phyloP scores from a whole-genome alignment of 73 alveolate genomes.

The Durusdinium trenchii region DNA sequence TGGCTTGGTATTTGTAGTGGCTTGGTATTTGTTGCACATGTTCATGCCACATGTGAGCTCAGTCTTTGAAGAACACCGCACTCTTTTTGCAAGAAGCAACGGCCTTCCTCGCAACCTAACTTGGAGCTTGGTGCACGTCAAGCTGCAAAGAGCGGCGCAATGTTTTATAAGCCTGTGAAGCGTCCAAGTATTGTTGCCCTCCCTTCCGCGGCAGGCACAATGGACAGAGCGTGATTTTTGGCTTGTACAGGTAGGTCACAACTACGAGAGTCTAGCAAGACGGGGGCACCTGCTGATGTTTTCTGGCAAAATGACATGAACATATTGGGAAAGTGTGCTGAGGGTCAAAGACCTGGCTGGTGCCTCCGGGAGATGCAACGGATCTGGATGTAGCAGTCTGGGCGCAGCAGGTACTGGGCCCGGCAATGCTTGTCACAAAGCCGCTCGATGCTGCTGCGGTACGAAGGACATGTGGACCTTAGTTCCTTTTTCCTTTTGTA shows the following conservation, averaged over 20 bases:
- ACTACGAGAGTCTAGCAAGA: background rate
- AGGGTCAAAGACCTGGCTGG: background rate
- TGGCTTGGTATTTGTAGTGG: too few species aligned
- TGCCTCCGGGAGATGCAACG: background rate
- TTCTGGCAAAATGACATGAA: background rate
- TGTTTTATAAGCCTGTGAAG: too few species aligned
- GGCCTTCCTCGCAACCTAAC: too few species aligned
- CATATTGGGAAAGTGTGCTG: background rate
- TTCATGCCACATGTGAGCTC: too few species aligned
- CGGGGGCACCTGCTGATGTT: background rate
- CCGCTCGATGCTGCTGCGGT: conserved; percentile 44
- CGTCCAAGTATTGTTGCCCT: too few species aligned
- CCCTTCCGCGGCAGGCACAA: background rate
- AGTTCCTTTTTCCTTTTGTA: too few species aligned
- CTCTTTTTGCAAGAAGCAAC: too few species aligned
- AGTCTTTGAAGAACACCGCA: too few species aligned
- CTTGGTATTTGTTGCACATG: too few species aligned
- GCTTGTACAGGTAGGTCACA: conserved; percentile 55
- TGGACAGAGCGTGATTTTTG: background rate
- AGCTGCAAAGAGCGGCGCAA: too few species aligned
- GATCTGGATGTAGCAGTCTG: conserved; percentile 54
- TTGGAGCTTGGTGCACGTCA: too few species aligned
- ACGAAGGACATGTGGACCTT: background rate
- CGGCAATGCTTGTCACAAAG: too few species aligned
- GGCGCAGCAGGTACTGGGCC: conserved; percentile 31